These are phyloP conservation scores for Chlorella sp. DNA, from an alignment of 139 green algal genomes.

Conservation along the genomic window DNA sequence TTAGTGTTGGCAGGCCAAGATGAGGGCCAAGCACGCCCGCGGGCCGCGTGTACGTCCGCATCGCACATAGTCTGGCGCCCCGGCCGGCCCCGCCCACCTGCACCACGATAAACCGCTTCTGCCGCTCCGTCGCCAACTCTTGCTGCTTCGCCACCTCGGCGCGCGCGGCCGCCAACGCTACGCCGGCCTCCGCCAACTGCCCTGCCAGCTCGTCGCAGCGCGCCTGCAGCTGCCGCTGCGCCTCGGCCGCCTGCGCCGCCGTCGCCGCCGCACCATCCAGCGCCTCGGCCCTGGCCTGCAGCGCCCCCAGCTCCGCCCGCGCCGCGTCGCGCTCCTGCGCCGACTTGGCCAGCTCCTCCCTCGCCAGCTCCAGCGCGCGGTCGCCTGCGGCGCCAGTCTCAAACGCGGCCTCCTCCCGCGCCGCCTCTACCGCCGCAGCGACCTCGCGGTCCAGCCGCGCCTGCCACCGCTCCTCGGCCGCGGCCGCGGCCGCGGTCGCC, in stretches of 20 bases:
- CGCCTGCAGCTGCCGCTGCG: slow-evolving; percentile 1
- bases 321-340: too few relatives aligned
- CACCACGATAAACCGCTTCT: slow-evolving; percentile 38
- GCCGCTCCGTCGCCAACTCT: slow-evolving; percentile 30
- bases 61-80: not conserved
- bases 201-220: not conserved
- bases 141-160: slow-evolving; percentile 3
- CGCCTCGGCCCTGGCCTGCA: too few relatives aligned
- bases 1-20: not conserved
- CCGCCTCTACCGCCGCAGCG: slow-evolving; percentile 2
- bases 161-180: not conserved
- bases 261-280: too few relatives aligned
- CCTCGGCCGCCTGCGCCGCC: too few relatives aligned
- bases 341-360: not conserved
- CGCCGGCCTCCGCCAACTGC: not conserved
- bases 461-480: not conserved
- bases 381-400: not conserved
- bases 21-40: not conserved
- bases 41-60: not conserved
- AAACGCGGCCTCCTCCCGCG: not conserved
- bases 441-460: not conserved
- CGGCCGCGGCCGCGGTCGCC: not conserved
- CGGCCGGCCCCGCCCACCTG: not conserved
- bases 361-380: not conserved
- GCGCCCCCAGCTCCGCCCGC: too few relatives aligned